These are phyloP conservation scores for Naematelia aurantialba DNA, from an alignment of 768 basidiomycete species.

Conservation along the genomic window DNA sequence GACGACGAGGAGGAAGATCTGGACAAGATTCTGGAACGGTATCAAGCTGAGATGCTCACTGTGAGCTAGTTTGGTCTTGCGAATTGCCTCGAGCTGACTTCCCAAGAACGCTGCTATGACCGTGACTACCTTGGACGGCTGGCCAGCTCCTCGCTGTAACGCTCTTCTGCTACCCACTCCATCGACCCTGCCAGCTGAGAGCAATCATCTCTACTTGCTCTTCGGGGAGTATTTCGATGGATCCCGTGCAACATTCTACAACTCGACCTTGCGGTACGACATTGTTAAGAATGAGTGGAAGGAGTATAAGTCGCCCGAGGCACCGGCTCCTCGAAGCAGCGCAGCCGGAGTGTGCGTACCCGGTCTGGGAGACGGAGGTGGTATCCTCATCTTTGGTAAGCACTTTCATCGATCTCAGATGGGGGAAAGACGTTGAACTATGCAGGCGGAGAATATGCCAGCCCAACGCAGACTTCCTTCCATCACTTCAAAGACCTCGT, in stretches of 20 bases:
- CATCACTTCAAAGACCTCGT: conserved; percentile 79
- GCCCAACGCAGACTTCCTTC: conserved; percentile 73
- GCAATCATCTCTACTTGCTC: conserved; percentile 43
- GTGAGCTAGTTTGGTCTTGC: not conserved
- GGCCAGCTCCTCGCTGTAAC: conserved; percentile 76
- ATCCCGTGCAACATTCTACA: conserved; percentile 60
- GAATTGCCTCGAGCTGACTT: conserved; percentile 44
- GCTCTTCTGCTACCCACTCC: conserved; percentile 70
- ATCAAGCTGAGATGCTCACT: conserved; percentile 7
- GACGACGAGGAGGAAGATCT: conserved; percentile 52
- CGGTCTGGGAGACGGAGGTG: conserved; percentile 70
- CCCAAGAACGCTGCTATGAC: conserved; percentile 71
- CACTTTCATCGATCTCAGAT: not conserved
- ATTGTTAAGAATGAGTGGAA: conserved; percentile 74
- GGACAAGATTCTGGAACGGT: conserved; percentile 73
- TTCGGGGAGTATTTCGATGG: conserved; percentile 88
- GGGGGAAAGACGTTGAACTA: conserved; percentile 9
- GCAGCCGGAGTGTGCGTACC: conserved; percentile 77
- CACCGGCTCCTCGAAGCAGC: conserved; percentile 73
- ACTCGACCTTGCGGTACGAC: not conserved
- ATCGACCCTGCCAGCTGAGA: conserved; percentile 15
- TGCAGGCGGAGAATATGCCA: conserved; percentile 79
- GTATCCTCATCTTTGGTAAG: conserved; percentile 74
- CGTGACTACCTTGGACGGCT: conserved; percentile 60
- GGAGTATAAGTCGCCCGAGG: conserved; percentile 74